Percentiles rank a stretch among this genome's conserved stretches.
Evolutionary conservation across 2,329 filamentous ascomycete genomes (phyloP).

Genomic region (Fusarium illudens): DNA sequence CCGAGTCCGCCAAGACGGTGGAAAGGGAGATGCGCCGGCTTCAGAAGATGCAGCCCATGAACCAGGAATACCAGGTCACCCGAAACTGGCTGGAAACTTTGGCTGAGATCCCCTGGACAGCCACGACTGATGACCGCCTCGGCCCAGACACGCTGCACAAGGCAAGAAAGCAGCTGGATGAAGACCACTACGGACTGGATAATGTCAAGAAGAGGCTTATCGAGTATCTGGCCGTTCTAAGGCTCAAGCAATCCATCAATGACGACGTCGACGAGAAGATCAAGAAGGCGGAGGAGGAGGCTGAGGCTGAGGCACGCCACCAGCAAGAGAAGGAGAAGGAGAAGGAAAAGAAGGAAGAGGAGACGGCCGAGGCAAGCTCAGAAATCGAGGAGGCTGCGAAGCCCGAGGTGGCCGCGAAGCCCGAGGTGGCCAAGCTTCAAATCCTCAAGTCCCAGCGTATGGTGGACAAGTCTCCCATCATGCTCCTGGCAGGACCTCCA

Average conservation of each 20-base stretch:
- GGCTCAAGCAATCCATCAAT: conserved; percentile 92
- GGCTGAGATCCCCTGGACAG: conserved; percentile 91
- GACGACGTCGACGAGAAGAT: conserved; percentile 83
- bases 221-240: conserved; percentile 95
- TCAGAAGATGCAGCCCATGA: conserved; percentile 94
- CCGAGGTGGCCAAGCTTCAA: conserved; percentile 70
- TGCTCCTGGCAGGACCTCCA: conserved; percentile 91
- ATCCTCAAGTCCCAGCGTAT: conserved; percentile 82
- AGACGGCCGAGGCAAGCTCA: conserved; percentile 24
- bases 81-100: conserved; percentile 94
- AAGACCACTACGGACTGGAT: conserved; percentile 95
- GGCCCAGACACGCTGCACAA: conserved; percentile 79
- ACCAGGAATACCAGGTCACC: conserved; percentile 94
- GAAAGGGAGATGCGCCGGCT: conserved; percentile 87
- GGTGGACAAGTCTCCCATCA: conserved; percentile 94
- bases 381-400: conserved; percentile 44
- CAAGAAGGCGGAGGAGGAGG: conserved; percentile 68
- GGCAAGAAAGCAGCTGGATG: conserved; percentile 89
- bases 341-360: background rate
- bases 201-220: conserved; percentile 97
- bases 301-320: conserved; percentile 43
- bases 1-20: conserved; percentile 89
- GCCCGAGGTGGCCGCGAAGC: conserved; percentile 54
- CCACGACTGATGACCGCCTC: conserved; percentile 84
- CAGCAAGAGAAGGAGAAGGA: conserved; percentile 28